phyloP scores from a whole-genome alignment of 345 rosid genomes.

The Brassica juncea region DNA sequence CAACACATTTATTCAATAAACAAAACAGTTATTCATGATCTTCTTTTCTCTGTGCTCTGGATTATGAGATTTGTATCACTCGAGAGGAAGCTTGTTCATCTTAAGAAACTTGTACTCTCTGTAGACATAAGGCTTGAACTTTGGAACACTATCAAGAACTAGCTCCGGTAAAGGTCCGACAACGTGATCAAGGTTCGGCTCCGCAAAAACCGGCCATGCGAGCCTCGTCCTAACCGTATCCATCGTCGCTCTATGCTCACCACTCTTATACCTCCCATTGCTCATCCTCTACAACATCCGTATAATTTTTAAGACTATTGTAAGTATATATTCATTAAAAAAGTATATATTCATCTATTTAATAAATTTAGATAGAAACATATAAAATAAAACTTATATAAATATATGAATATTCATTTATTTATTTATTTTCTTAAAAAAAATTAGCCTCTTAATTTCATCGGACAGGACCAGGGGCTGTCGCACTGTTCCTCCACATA shows the following conservation, averaged over 20 bases:
- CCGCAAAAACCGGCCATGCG: conserved; percentile 86
- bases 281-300: conserved; percentile 54
- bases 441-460: neutral
- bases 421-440: too few species aligned
- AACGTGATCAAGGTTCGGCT: conserved; percentile 57
- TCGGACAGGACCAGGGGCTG: too few species aligned
- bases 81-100: conserved; percentile 39
- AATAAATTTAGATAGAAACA: too few species aligned
- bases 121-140: conserved; percentile 46
- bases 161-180: conserved; percentile 63
- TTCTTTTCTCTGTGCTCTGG: neutral
- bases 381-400: neutral
- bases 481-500: neutral
- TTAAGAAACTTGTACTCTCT: conserved; percentile 11
- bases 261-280: conserved; percentile 62
- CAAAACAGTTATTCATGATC: too few species aligned
- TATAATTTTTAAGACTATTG: neutral
- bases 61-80: neutral
- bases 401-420: neutral
- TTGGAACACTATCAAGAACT: conserved; percentile 40
- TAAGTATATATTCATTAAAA: too few species aligned
- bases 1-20: too few species aligned
- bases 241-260: conserved; percentile 57
- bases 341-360: too few species aligned
- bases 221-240: conserved; percentile 59